Base-by-base conservation (phyloP, 192 early-diverging fungal genomes). In the Linnemannia hyalina region DNA sequence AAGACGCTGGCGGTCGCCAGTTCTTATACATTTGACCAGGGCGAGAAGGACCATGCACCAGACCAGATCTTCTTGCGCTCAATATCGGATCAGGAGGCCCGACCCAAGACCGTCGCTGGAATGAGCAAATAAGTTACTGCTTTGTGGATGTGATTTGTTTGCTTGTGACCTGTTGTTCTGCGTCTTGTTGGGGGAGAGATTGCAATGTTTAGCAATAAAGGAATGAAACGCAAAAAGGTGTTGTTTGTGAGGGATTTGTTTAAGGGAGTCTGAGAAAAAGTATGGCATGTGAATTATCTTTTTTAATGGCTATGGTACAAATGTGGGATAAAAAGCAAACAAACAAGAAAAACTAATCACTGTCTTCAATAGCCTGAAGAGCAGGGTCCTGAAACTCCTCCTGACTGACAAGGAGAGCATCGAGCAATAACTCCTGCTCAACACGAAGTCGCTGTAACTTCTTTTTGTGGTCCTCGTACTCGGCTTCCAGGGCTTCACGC, bases 11-110 rank as follows among this genome's bases (percentile, higher is more conserved):
- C 98, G 18, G 89, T 99, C 49, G 98, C 98, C 0, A 93, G 94
- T 29, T 96, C 95, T 26, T 99, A 99, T 89, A 97, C 97, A 3
- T 99, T 93, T 88, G 98, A 99, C 69, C 97, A 98, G 78, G 97
- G 97, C 54, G 96, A 97, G 75, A 96, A 95, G 82, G 95, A 96
- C 71, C 96, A 96, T 88, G 91, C 96, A 41, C 91, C 92, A 0
- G 96, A 97, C 84, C 88, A 94, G 38, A 91, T 98, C 68, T 97
- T 91, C 88, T 94, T 98, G 78, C 90, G 92, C 68, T 81, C 90
- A n/a, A 90, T 98, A 86, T 80, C 84, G 42, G 84, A 86, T 57
- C 84, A 86, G 36, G 84, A 86, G 44, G 84, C 84, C 5, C 76
- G 76, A 36, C 84, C 84, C 41, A 86, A 86, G 76, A 86, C 76